Evolutionary conservation across 306 rosid genomes (phyloP).

Genomic region (Prunus armeniaca): DNA sequence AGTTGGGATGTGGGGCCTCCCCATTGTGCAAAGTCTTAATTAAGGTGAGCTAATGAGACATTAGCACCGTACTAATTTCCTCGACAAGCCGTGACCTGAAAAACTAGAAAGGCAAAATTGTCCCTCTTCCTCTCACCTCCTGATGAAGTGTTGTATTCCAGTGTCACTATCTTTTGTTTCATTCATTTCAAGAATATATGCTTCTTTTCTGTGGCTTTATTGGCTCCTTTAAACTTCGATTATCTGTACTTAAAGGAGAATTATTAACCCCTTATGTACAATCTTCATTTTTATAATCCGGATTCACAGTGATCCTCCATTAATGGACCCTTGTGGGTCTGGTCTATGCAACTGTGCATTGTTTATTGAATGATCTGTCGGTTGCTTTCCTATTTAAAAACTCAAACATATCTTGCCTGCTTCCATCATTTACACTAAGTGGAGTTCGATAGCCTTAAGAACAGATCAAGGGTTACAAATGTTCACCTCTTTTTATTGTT

Average conservation of each 20-base stretch:
- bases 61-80: not conserved
- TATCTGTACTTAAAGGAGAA: not conserved
- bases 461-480: not conserved
- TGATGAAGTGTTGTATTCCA: not conserved
- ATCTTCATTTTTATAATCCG: not conserved
- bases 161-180: conserved; percentile 13
- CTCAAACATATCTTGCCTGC: not conserved
- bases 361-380: not conserved
- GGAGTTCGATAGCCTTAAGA: not conserved
- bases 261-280: not conserved
- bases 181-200: not conserved
- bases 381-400: not conserved
- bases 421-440: not conserved
- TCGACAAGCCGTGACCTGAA: conserved; percentile 8
- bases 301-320: conserved; percentile 8
- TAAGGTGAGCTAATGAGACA: not conserved
- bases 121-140: not conserved
- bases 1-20: conserved; percentile 1
- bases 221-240: not conserved
- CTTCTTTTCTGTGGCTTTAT: not conserved
- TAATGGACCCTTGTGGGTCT: conserved; percentile 3
- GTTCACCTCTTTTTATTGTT: not conserved
- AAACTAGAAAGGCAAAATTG: conserved; percentile 5
- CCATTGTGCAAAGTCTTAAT: not conserved
- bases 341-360: not conserved